Evolutionary conservation across 2,329 filamentous ascomycete species (phyloP), one percentile per base, ranked within the genome.

Genomic region (Exophiala sp.): DNA sequence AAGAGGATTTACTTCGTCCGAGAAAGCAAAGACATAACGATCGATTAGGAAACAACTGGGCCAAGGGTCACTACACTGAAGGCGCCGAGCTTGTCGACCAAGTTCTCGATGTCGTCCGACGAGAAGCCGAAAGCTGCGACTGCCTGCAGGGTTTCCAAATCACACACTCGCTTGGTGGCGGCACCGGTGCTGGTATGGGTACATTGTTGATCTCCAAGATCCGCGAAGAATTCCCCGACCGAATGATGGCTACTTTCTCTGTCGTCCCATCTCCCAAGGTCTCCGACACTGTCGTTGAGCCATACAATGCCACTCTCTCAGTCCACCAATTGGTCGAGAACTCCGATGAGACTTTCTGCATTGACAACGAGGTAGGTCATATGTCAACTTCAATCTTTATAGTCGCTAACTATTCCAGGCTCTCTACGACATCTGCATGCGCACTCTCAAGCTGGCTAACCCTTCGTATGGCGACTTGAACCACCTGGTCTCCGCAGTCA

Each of bases 61-160:
- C 94, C 78, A 99, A 97, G 87, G 94, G 94, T 80, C 94, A 99
- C 77, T 99, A 99, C 85, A 99, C 94, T 64, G 94, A 99, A 82
- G 94, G 94, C 85, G 94, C 94, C 67, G 94, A 99, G 82, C 85
- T 97, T 62, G 94, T 99, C 66, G 94, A 99, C 82, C 84, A 96
- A 72, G 94, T 99, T 66, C 86, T 99, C 67, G 94, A 97, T 74
- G 94, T 99, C 65, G 92, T 99, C 72, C 94, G 94, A 74, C 92
- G 94, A 70, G 94, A 99, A 84, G 92, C 94, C 66, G 94, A 99
- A 81, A 90, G 89, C 75, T 97, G 94, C 74, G 94, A 99, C 84
- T 96, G 90, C 85, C 91, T 99, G 63, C 94, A 99, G 82, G 94
- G 94, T 75, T 99, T 99, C 88, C 94, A 99, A 83, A 97, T 99